These are phyloP conservation scores for Ogataea neopini DNA, from an alignment of 805 yeast species.

Conservation along the genomic window DNA sequence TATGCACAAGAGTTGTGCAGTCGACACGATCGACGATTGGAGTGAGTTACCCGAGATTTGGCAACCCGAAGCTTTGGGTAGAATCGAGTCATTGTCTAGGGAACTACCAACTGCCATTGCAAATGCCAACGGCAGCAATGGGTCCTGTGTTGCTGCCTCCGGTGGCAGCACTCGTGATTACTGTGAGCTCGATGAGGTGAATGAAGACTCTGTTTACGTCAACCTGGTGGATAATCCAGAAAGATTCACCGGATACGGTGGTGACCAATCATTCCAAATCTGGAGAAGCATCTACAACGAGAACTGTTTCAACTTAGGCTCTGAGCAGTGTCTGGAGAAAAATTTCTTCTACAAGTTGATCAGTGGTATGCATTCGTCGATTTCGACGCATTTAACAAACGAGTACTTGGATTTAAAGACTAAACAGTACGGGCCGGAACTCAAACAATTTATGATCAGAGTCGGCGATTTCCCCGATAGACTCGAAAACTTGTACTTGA, in stretches of 20 bases:
- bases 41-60: conserved; percentile 68
- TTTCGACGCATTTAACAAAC: conserved; percentile 87
- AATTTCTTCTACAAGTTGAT: conserved; percentile 82
- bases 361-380: conserved; percentile 94
- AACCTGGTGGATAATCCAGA: conserved; percentile 89
- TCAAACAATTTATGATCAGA: conserved; percentile 78
- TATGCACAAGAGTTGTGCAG: conserved; percentile 86
- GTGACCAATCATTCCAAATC: conserved; percentile 85
- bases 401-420: conserved; percentile 72
- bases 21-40: conserved; percentile 78
- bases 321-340: conserved; percentile 75
- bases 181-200: conserved; percentile 64
- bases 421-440: conserved; percentile 82
- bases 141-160: conserved; percentile 26
- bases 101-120: conserved; percentile 36
- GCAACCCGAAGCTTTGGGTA: conserved; percentile 71
- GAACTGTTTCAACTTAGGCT: conserved; percentile 64
- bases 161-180: conserved; percentile 45
- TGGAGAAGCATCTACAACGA: conserved; percentile 94
- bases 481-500: conserved; percentile 84
- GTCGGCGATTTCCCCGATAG: conserved; percentile 92
- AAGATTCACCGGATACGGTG: conserved; percentile 94
- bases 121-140: conserved; percentile 34
- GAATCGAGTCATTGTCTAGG: conserved; percentile 37
- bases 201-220: conserved; percentile 76